Conservation (phyloP, 1,139 yeast genomes). For the Pichia sp. region DNA sequence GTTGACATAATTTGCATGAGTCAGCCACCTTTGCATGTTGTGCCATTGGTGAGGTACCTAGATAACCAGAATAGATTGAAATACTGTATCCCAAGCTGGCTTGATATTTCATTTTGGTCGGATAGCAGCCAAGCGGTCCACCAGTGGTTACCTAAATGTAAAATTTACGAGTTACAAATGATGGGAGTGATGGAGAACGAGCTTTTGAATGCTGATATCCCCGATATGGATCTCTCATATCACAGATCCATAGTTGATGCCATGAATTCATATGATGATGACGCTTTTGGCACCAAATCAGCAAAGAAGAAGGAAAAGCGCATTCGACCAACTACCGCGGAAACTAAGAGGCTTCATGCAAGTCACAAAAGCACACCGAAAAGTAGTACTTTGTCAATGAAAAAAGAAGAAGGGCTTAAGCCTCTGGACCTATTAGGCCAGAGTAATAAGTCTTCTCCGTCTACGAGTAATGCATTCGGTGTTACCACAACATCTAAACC, state of each 20-base stretch:
- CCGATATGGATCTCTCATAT: conserved; percentile 34
- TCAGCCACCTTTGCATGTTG: conserved; percentile 86
- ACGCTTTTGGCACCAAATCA: conserved; percentile 39
- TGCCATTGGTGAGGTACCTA: conserved; percentile 76
- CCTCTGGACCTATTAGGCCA: conserved; percentile 19
- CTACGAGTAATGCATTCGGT: conserved; percentile 26
- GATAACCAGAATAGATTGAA: conserved; percentile 47
- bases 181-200: conserved; percentile 97
- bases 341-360: not conserved
- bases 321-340: not conserved
- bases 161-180: conserved; percentile 93
- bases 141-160: conserved; percentile 90
- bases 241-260: conserved; percentile 34
- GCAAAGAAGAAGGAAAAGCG: not conserved
- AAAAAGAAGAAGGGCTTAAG: conserved; percentile 13
- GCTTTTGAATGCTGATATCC: conserved; percentile 55
- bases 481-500: conserved; percentile 28
- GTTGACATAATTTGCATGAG: conserved; percentile 84
- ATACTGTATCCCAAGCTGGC: conserved; percentile 90
- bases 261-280: conserved; percentile 55
- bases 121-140: conserved; percentile 41
- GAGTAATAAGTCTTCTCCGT: conserved; percentile 21
- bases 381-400: not conserved
- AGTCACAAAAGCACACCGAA: not conserved
- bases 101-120: conserved; percentile 85